Evolutionary conservation across 441 rosid species (phyloP).

Genomic region (Populus hybrid): DNA sequence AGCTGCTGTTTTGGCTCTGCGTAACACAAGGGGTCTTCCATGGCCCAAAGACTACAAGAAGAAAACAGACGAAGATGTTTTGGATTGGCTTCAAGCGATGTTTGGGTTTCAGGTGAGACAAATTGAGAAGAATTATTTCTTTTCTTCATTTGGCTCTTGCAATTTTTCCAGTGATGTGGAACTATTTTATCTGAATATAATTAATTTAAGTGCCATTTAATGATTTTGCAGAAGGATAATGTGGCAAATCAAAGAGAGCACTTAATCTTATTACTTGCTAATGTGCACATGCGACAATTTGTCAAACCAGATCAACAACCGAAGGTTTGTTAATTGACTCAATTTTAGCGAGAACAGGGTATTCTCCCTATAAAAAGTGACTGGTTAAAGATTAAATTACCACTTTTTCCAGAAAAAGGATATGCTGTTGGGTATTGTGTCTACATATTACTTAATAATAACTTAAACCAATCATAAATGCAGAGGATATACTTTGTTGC

Average conservation of each 20-base stretch:
- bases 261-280: conserved; percentile 87
- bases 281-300: conserved; percentile 92
- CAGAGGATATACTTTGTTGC: background rate
- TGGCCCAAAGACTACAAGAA: conserved; percentile 86
- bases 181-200: background rate
- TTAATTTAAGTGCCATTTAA: background rate
- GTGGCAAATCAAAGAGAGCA: conserved; percentile 34
- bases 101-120: conserved; percentile 92
- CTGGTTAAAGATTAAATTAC: background rate
- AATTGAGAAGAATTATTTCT: background rate
- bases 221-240: conserved; percentile 72
- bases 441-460: background rate
- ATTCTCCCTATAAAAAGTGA: background rate
- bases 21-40: conserved; percentile 96
- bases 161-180: background rate
- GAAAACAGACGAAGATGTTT: conserved; percentile 86
- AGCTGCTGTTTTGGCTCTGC: conserved; percentile 92
- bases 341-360: background rate
- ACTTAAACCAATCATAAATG: background rate
- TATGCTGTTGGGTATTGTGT: background rate
- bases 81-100: conserved; percentile 98
- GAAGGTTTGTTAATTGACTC: conserved; percentile 55
- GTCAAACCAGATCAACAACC: conserved; percentile 98
- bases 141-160: background rate
- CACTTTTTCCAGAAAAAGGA: background rate